phyloP scores from a whole-genome alignment of 2,329 filamentous ascomycete species.

The Trichophyton simii region DNA sequence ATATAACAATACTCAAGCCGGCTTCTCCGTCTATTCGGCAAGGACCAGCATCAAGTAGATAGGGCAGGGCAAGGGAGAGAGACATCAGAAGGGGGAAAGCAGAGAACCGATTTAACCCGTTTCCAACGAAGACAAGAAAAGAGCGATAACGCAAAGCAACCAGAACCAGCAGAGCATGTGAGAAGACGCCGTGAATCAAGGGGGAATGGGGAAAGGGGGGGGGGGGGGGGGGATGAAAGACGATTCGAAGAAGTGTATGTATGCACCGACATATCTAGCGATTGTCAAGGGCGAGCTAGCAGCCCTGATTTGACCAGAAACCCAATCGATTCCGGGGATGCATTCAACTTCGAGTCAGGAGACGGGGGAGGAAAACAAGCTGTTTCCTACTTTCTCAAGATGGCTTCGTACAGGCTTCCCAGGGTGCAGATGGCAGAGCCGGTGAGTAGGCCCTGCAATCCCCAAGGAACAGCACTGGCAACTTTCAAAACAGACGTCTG shows the following conservation, averaged over 20 bases:
- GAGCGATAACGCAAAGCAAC: not conserved
- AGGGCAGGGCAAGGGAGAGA: not conserved
- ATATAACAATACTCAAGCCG: conserved; percentile 1
- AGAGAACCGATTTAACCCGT: not conserved
- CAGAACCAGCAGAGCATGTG: not conserved
- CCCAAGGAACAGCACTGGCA: conserved; percentile 28
- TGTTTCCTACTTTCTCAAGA: conserved; percentile 26
- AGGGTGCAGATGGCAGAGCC: conserved; percentile 31
- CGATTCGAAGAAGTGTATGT: not conserved
- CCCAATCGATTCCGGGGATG: not conserved
- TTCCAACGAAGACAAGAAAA: not conserved
- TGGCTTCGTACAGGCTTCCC: conserved; percentile 36
- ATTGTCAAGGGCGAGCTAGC: not conserved
- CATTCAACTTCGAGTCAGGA: not conserved
- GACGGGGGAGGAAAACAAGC: not conserved
- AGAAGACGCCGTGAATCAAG: not conserved
- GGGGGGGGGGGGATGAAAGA: not conserved
- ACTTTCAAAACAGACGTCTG: conserved; percentile 26
- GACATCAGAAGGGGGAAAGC: not conserved
- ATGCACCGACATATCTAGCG: not conserved
- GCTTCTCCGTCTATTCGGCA: not conserved
- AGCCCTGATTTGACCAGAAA: not conserved
- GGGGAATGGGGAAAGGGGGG: not conserved
- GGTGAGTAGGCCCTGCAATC: conserved; percentile 29
- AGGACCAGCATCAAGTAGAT: not conserved